Conservation (phyloP, 2,329 filamentous ascomycete species). For the Akanthomyces muscarius region DNA sequence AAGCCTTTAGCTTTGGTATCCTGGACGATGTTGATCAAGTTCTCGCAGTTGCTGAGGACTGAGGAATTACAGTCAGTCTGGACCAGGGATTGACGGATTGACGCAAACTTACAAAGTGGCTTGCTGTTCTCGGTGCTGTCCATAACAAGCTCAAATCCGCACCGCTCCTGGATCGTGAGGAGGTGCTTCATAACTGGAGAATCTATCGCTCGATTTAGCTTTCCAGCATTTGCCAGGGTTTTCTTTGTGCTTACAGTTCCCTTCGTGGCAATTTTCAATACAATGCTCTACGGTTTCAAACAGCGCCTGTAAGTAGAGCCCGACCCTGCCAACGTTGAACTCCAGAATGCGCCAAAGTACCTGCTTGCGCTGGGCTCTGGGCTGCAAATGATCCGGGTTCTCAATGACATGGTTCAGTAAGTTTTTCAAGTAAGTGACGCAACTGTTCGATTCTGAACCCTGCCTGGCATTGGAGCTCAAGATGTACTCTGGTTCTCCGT, state of each 20-base stretch:
- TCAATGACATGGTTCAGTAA: background rate
- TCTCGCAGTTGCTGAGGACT: background rate
- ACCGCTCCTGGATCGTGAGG: background rate
- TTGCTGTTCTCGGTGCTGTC: background rate
- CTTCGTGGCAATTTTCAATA: background rate
- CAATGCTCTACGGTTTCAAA: background rate
- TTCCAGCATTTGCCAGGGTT: background rate
- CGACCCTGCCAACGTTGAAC: background rate
- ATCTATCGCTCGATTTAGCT: background rate
- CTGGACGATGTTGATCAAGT: background rate
- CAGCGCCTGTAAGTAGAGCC: background rate
- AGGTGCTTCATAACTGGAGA: background rate
- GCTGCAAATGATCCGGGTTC: constrained; percentile 14
- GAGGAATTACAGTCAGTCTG: background rate
- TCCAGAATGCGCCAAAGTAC: constrained; percentile 1
- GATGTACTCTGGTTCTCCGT: constrained; percentile 15
- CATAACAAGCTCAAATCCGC: background rate
- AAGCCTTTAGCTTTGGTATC: background rate
- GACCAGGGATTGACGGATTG: too few species aligned
- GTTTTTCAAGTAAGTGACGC: background rate
- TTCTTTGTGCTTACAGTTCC: background rate
- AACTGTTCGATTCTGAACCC: constrained; percentile 10
- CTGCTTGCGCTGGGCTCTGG: constrained; percentile 14
- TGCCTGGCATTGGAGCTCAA: constrained; percentile 19
- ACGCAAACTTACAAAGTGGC: background rate